Conservation (phyloP, 768 basidiomycete species). For the Leccinum subgranulosum region DNA sequence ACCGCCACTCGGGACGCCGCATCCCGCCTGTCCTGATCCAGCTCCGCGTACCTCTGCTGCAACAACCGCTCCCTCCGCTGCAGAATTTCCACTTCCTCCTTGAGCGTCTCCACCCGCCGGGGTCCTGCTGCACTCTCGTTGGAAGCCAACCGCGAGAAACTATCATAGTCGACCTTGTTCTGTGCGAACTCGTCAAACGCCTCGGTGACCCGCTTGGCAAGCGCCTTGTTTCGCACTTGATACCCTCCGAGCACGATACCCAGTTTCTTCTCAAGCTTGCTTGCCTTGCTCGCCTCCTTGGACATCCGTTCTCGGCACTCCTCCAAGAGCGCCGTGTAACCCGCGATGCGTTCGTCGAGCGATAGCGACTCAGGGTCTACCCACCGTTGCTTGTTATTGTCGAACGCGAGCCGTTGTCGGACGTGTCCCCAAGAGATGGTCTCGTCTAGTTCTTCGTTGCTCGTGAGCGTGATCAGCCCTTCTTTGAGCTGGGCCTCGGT, state of each 20-base stretch:
- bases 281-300: slow-evolving; percentile 74
- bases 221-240: slow-evolving; percentile 64
- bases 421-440: slow-evolving; percentile 68
- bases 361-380: slow-evolving; percentile 62
- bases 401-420: slow-evolving; percentile 61
- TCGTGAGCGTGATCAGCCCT: slow-evolving; percentile 62
- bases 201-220: slow-evolving; percentile 59
- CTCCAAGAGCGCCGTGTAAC: slow-evolving; percentile 59
- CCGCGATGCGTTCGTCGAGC: slow-evolving; percentile 55
- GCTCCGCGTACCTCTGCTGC: slow-evolving; percentile 82
- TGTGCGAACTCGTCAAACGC: slow-evolving; percentile 71
- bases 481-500: slow-evolving; percentile 75
- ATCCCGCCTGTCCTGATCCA: slow-evolving; percentile 68
- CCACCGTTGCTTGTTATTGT: slow-evolving; percentile 57
- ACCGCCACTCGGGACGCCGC: slow-evolving; percentile 52
- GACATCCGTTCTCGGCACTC: slow-evolving; percentile 69
- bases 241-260: slow-evolving; percentile 89
- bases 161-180: slow-evolving; percentile 69
- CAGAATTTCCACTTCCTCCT: slow-evolving; percentile 83
- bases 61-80: slow-evolving; percentile 73
- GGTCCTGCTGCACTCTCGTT: slow-evolving; percentile 80
- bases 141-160: slow-evolving; percentile 68
- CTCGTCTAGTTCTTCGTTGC: slow-evolving; percentile 60
- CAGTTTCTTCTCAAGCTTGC: slow-evolving; percentile 90
- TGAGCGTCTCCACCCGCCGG: slow-evolving; percentile 68